These are phyloP conservation scores for Hanseniaspora nectarophila DNA, from an alignment of 805 yeast genomes.

Conservation along the genomic window DNA sequence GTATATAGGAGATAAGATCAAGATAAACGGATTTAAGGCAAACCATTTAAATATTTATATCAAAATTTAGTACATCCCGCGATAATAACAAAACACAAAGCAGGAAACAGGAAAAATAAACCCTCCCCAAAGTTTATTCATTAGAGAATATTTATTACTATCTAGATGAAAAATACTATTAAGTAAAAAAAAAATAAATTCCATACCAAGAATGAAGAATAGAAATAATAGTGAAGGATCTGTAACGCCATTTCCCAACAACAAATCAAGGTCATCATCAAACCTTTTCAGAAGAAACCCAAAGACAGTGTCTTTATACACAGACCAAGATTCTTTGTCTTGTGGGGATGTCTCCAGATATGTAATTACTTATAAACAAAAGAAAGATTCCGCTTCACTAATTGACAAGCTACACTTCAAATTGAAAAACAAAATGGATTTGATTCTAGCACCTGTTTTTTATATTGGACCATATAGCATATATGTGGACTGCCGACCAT, in stretches of 20 bases:
- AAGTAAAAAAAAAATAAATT: too few relatives aligned
- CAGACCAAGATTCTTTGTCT: neutral
- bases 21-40: too few relatives aligned
- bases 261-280: neutral
- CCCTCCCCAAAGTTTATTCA: too few relatives aligned
- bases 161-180: too few relatives aligned
- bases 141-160: too few relatives aligned
- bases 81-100: too few relatives aligned
- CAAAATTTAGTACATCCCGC: too few relatives aligned
- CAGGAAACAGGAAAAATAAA: too few relatives aligned
- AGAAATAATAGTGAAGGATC: neutral
- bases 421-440: constrained; percentile 59
- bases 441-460: constrained; percentile 69
- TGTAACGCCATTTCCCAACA: neutral
- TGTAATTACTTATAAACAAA: neutral
- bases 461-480: constrained; percentile 80
- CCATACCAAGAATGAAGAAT: neutral
- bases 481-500: constrained; percentile 69
- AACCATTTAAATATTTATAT: too few relatives aligned
- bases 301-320: neutral
- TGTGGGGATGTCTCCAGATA: constrained; percentile 14
- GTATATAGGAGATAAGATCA: too few relatives aligned
- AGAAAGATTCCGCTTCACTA: neutral
- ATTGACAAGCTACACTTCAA: constrained; percentile 11
- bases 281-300: neutral